Base-by-base conservation (phyloP, 306 rosid genomes). In the Quillaja saponaria region DNA sequence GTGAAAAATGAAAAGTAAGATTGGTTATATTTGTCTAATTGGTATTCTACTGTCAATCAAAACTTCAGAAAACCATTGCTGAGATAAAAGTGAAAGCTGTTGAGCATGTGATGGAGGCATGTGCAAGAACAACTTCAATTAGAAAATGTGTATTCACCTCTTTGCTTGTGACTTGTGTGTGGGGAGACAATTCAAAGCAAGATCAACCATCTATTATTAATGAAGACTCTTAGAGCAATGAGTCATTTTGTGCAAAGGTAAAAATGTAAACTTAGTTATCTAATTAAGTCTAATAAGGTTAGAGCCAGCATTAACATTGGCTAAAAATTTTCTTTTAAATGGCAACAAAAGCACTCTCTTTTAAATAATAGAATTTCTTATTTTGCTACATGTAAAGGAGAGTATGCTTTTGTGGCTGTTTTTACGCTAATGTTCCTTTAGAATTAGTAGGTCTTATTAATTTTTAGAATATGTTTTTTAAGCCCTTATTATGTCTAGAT, bases 61-160 rank as follows among this genome's bases (percentile, higher is more conserved):
- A 39, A 39, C 13, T 39, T 8, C 37, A 92, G 99, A 89, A 89
- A 86, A 78, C 81, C 3, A 92, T 92, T 95, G 95, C 72, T 1
- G 96, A 85, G 54, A 70, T 89, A 28, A 96, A 92, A 78, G 88
- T 74, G 0, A 83, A 66, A 47, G 91, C 68, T 3, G 72, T 79
- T 16, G 87, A 89, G 82, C 82, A 81, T 76, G 99, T 92, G 63
- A 84, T 92, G 81, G 82, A 74, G 63, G 99, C 94, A 42, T 92
- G 96, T 57, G 81, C 90, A 58, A 73, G 77, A 76, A 76, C 95
- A 51, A 49, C 81, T 17, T 77, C 95, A 0, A 74, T 92, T 16
- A 83, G 80, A 17, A 86, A 75, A 72, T 92, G 95, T 59, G 91
- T 92, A 3, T 63, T 92, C 65, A 92, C 99, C 28, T 92, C 99